Conservation (phyloP, 2,329 filamentous ascomycete species). For the Hypoxylon sp. region DNA sequence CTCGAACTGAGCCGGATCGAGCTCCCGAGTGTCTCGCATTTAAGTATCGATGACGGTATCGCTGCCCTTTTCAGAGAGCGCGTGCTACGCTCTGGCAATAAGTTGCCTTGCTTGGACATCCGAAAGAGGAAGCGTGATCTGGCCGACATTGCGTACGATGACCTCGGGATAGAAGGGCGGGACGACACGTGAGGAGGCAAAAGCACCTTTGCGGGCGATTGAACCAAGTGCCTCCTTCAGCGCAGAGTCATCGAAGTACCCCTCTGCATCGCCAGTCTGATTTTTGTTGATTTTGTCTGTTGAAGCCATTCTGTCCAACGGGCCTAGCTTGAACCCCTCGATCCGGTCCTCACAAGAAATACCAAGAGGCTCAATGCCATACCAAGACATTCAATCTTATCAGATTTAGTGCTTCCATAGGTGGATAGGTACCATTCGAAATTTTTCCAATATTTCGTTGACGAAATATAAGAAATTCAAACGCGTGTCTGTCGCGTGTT, state of each 20-base stretch:
- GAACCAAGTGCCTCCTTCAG: conserved; percentile 7
- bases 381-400: no score
- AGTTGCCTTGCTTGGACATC: conserved; percentile 39
- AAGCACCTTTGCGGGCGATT: background rate
- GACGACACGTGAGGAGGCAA: no score
- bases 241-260: background rate
- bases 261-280: background rate
- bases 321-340: no score
- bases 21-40: conserved; percentile 54
- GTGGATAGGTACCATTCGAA: no score
- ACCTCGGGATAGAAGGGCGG: conserved; percentile 7
- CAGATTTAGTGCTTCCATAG: no score
- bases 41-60: conserved; percentile 51
- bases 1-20: conserved; percentile 50
- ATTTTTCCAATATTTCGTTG: no score
- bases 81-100: conserved; percentile 41
- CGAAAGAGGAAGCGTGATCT: conserved; percentile 39
- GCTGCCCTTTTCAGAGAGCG: conserved; percentile 50
- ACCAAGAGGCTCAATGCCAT: no score
- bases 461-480: no score
- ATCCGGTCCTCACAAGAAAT: no score
- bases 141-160: conserved; percentile 29
- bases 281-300: background rate
- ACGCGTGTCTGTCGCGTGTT: no score
- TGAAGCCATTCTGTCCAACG: background rate